Percentiles rank a stretch among this genome's conserved stretches.
phyloP scores from a whole-genome alignment of 306 rosid species.

The Bauhinia variegata region DNA sequence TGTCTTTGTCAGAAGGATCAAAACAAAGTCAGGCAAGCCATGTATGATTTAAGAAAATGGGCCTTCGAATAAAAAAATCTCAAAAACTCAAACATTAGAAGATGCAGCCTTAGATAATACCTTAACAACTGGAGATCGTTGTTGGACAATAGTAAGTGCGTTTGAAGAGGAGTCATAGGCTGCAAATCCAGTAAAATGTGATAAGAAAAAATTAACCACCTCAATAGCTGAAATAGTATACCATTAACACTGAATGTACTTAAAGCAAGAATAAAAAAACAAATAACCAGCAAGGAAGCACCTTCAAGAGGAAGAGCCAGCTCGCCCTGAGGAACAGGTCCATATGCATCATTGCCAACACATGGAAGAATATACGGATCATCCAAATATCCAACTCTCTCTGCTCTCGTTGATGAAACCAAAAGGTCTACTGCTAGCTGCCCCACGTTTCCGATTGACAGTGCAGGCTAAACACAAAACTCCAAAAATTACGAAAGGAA shows the following conservation, averaged over 20 bases:
- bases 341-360: slow-evolving; percentile 92
- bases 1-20: not conserved
- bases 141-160: slow-evolving; percentile 69
- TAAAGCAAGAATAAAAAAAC: not conserved
- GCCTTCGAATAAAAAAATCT: not conserved
- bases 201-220: slow-evolving; percentile 2
- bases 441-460: slow-evolving; percentile 94
- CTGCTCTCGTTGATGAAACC: slow-evolving; percentile 66
- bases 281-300: slow-evolving; percentile 30
- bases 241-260: not conserved
- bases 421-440: slow-evolving; percentile 80
- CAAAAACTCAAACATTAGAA: not conserved
- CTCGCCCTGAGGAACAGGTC: slow-evolving; percentile 72
- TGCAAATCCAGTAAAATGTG: slow-evolving; percentile 41
- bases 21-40: slow-evolving; percentile 11
- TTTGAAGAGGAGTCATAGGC: slow-evolving; percentile 76
- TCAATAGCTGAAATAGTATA: not conserved
- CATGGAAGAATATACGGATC: slow-evolving; percentile 81
- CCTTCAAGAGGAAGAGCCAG: slow-evolving; percentile 95
- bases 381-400: slow-evolving; percentile 81
- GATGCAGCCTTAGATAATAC: slow-evolving; percentile 28
- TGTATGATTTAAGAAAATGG: slow-evolving; percentile 11
- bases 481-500: no score
- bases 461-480: slow-evolving; percentile 62
- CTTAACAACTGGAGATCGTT: slow-evolving; percentile 84